A percentile compares a stretch with the other conserved stretches of the same genome.
These are phyloP conservation scores for Abelmoschus esculentus DNA, from an alignment of 345 rosid genomes.

Conservation along the genomic window DNA sequence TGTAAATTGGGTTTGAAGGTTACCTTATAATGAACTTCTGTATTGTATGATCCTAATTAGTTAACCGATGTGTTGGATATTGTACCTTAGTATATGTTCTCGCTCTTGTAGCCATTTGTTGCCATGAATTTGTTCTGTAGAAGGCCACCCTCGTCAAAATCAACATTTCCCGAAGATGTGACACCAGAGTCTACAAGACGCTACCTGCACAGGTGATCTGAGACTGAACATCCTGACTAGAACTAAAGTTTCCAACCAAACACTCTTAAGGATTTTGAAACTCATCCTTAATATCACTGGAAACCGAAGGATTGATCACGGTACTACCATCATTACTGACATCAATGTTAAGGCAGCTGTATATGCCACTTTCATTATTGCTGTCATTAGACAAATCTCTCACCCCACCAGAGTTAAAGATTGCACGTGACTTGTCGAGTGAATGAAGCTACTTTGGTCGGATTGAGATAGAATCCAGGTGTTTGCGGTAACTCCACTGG, in stretches of 20 bases:
- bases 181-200: slow-evolving; percentile 79
- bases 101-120: too few species aligned
- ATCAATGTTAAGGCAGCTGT: slow-evolving; percentile 54
- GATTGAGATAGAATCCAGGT: too few species aligned
- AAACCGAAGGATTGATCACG: slow-evolving; percentile 59
- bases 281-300: slow-evolving; percentile 62
- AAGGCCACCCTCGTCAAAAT: too few species aligned
- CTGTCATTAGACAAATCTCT: slow-evolving; percentile 57
- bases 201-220: slow-evolving; percentile 87
- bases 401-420: slow-evolving; percentile 30
- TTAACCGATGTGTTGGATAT: too few species aligned
- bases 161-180: not conserved
- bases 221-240: slow-evolving; percentile 90
- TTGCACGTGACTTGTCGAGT: too few species aligned
- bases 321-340: slow-evolving; percentile 56
- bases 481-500: too few species aligned
- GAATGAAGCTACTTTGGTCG: too few species aligned
- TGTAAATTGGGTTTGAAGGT: too few species aligned
- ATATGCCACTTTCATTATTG: slow-evolving; percentile 51
- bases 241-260: slow-evolving; percentile 53
- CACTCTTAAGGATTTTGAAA: slow-evolving; percentile 75
- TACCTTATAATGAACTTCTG: too few species aligned
- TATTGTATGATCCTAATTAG: too few species aligned
- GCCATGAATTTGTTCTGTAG: too few species aligned
- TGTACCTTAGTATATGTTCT: too few species aligned